Evolutionary conservation across 495 filamentous ascomycete species (phyloP).

Genomic region (Aspergillus wentii): DNA sequence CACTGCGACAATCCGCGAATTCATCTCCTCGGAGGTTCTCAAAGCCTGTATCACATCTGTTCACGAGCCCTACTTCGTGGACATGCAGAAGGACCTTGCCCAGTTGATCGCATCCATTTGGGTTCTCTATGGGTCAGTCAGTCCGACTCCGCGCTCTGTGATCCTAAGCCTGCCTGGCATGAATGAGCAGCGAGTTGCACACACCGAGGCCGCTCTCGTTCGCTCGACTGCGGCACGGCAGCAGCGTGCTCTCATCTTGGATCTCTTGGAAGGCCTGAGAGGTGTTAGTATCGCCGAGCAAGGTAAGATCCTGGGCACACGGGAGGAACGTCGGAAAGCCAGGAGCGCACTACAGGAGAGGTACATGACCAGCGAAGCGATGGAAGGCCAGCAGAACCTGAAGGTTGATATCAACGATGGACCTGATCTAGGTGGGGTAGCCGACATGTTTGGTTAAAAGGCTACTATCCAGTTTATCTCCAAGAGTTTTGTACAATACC

Average conservation of each 20-base stretch:
- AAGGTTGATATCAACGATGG: conserved; percentile 51
- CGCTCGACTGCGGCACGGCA: conserved; percentile 64
- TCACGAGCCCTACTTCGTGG: conserved; percentile 93
- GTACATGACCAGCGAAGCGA: conserved; percentile 46
- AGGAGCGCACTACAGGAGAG: conserved; percentile 50
- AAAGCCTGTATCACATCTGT: conserved; percentile 81
- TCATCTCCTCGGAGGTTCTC: conserved; percentile 78
- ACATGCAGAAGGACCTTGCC: conserved; percentile 90
- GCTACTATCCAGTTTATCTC: too few species aligned
- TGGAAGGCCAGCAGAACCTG: conserved; percentile 40
- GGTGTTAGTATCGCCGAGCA: conserved; percentile 90
- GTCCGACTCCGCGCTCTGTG: conserved; percentile 46
- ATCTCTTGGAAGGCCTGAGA: conserved; percentile 77
- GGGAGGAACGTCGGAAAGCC: conserved; percentile 46
- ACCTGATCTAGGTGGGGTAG: conserved; percentile 59
- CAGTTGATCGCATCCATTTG: conserved; percentile 82
- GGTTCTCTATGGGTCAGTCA: conserved; percentile 62
- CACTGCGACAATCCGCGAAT: conserved; percentile 75
- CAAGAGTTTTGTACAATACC: too few species aligned
- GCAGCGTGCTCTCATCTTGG: conserved; percentile 79
- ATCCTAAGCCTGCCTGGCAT: conserved; percentile 57
- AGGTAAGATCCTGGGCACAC: conserved; percentile 64
- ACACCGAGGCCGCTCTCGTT: conserved; percentile 46
- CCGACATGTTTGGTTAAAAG: conserved; percentile 65
- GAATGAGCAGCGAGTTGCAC: conserved; percentile 37